Evolutionary conservation across 345 rosid species (phyloP).

Genomic region (Aurinia saxatilis): DNA sequence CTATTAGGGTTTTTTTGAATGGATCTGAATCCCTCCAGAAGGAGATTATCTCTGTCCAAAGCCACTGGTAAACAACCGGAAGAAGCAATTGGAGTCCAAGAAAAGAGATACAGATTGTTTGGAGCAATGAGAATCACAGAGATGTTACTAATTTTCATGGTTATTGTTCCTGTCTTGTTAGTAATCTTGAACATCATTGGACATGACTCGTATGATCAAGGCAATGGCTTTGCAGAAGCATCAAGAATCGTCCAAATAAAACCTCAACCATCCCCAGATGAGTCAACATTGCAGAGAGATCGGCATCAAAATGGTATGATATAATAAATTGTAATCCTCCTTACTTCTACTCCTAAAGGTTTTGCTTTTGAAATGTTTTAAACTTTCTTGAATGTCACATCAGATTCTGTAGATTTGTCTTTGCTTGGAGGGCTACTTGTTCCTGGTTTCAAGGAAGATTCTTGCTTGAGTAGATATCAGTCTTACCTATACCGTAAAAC

Average conservation of each 20-base stretch:
- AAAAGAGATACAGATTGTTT: slow-evolving; percentile 32
- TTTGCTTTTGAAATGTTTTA: not conserved
- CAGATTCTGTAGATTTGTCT: slow-evolving; percentile 26
- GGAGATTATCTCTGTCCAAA: slow-evolving; percentile 30
- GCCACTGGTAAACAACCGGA: slow-evolving; percentile 20
- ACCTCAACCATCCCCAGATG: slow-evolving; percentile 7
- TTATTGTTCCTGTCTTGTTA: slow-evolving; percentile 31
- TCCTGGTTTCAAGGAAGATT: slow-evolving; percentile 39
- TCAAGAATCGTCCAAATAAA: slow-evolving; percentile 32
- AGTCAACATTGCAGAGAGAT: slow-evolving; percentile 13
- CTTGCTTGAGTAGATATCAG: slow-evolving; percentile 52
- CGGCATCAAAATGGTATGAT: slow-evolving; percentile 7
- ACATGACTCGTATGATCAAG: slow-evolving; percentile 29
- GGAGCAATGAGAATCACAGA: slow-evolving; percentile 34
- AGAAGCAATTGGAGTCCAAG: slow-evolving; percentile 13
- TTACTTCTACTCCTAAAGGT: not conserved
- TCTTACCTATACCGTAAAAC: slow-evolving; percentile 41
- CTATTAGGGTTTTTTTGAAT: slow-evolving; percentile 19
- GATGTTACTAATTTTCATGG: slow-evolving; percentile 33
- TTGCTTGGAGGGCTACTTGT: slow-evolving; percentile 53
- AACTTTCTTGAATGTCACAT: not conserved
- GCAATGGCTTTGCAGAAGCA: slow-evolving; percentile 39
- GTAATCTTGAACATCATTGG: slow-evolving; percentile 26
- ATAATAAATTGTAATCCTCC: not conserved
- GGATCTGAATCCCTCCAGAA: slow-evolving; percentile 47